Percentiles rank a stretch among this genome's conserved stretches.
Conservation (phyloP, 2,329 filamentous ascomycete genomes). For the Alternaria ethzedia region DNA sequence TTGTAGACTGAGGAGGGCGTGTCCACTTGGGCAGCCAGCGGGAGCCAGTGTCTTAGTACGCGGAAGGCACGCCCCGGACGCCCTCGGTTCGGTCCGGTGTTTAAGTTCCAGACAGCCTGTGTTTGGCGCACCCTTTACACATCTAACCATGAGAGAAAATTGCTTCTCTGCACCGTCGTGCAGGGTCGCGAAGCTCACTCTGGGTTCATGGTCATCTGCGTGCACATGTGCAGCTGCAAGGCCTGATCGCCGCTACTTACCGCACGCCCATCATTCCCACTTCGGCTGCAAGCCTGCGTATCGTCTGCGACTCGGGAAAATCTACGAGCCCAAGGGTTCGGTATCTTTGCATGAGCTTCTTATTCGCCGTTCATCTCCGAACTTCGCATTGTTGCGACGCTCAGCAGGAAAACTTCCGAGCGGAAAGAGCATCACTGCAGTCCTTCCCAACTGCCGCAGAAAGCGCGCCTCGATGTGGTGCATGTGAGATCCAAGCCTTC, state of each 20-base stretch:
- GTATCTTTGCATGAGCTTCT: background rate
- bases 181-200: background rate
- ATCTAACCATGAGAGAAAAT: background rate
- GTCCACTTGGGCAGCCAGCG: background rate
- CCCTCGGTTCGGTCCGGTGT: slow-evolving; percentile 11
- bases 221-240: background rate
- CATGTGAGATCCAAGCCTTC: background rate
- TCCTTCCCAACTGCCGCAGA: background rate
- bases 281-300: background rate
- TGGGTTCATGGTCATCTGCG: background rate
- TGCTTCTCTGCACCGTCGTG: background rate
- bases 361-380: background rate
- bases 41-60: slow-evolving; percentile 2
- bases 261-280: background rate
- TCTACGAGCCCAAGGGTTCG: background rate
- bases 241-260: background rate
- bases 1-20: background rate
- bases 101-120: background rate
- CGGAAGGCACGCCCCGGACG: slow-evolving; percentile 11
- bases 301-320: background rate
- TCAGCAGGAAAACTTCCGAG: background rate
- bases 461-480: background rate
- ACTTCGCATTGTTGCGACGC: background rate
- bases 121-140: background rate
- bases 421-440: background rate